Percentiles rank a stretch among this genome's conserved stretches.
Conservation (phyloP, 768 basidiomycete species). For the Tricholoma flavovirens region DNA sequence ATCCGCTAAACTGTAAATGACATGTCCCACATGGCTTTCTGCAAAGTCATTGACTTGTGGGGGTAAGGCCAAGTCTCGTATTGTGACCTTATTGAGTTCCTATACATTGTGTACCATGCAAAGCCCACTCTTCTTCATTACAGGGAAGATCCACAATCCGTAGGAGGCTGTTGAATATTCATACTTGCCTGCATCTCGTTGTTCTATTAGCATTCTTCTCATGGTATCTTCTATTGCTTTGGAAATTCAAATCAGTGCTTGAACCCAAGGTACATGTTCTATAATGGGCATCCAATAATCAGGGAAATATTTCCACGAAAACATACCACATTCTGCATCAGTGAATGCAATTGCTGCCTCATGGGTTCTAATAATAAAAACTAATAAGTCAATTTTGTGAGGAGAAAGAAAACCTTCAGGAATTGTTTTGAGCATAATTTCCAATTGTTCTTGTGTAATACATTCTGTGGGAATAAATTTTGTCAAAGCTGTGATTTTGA, state of each 20-base stretch:
- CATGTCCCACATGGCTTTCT: background rate
- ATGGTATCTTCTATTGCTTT: slow-evolving; percentile 20
- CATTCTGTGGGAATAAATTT: slow-evolving; percentile 5
- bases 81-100: slow-evolving; percentile 14
- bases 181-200: slow-evolving; percentile 17
- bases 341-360: slow-evolving; percentile 12
- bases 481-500: background rate
- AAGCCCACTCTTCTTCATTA: slow-evolving; percentile 21
- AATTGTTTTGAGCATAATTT: slow-evolving; percentile 10
- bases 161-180: slow-evolving; percentile 20
- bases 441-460: slow-evolving; percentile 12
- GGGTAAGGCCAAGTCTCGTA: background rate
- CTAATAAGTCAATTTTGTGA: slow-evolving; percentile 12
- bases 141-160: slow-evolving; percentile 17
- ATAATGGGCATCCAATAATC: no score
- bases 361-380: background rate
- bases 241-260: slow-evolving; percentile 16
- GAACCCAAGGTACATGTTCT: background rate
- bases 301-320: slow-evolving; percentile 17
- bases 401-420: background rate
- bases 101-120: slow-evolving; percentile 18
- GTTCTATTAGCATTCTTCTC: slow-evolving; percentile 12
- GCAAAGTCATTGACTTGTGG: background rate
- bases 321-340: background rate
- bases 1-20: background rate